These are phyloP conservation scores for Suillus variegatus DNA, from an alignment of 768 basidiomycete genomes.

Conservation along the genomic window DNA sequence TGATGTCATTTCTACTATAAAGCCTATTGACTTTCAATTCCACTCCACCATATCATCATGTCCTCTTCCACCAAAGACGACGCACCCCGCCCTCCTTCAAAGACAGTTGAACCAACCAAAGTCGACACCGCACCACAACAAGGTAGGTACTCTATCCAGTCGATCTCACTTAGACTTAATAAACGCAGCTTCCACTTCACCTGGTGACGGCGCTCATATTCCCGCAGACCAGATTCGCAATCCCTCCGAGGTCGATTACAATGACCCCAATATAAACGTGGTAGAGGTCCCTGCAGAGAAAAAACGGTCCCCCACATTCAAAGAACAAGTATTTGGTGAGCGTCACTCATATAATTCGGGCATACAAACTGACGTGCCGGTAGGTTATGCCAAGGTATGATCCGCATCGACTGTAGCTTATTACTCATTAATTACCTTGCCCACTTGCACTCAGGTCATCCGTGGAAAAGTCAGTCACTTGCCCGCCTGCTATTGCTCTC, in stretches of 20 bases:
- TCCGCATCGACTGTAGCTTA: background rate
- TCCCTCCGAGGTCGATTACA: slow-evolving; percentile 25
- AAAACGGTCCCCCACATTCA: slow-evolving; percentile 46
- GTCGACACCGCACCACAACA: slow-evolving; percentile 36
- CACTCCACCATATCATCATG: background rate
- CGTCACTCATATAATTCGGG: background rate
- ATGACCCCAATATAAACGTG: slow-evolving; percentile 28
- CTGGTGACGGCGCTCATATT: slow-evolving; percentile 37
- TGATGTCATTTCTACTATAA: slow-evolving; percentile 6
- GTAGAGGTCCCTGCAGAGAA: slow-evolving; percentile 23
- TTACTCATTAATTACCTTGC: slow-evolving; percentile 7
- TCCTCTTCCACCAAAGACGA: slow-evolving; percentile 1
- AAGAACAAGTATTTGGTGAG: slow-evolving; percentile 59
- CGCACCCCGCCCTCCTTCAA: slow-evolving; percentile 21
- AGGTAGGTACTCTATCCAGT: slow-evolving; percentile 30
- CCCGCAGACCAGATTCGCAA: slow-evolving; percentile 29
- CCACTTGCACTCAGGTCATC: slow-evolving; percentile 20
- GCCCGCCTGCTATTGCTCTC: slow-evolving; percentile 6
- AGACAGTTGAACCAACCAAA: slow-evolving; percentile 26
- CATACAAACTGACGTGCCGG: background rate
- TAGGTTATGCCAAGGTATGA: slow-evolving; percentile 33
- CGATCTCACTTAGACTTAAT: background rate
- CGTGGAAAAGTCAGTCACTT: slow-evolving; percentile 30
- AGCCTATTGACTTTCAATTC: background rate
- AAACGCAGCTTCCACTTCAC: slow-evolving; percentile 33